Conservation (phyloP, 140 eudicot genomes). For the Senecio squalidus region DNA sequence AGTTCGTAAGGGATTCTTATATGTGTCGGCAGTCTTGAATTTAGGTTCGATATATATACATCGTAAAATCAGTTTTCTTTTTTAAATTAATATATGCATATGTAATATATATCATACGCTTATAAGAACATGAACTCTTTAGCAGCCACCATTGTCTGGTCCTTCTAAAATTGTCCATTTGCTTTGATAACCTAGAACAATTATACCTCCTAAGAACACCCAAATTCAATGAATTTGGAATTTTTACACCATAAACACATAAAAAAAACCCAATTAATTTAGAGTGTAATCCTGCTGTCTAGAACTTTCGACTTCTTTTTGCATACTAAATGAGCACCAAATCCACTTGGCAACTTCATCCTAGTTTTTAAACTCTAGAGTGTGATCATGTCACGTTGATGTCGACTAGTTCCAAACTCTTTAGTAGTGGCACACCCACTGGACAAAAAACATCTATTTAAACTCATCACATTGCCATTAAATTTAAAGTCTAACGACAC, state of each 20-base stretch:
- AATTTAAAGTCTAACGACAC: slow-evolving; percentile 4
- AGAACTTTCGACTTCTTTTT: slow-evolving; percentile 17
- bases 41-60: not conserved
- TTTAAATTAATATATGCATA: not conserved
- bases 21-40: not conserved
- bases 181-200: slow-evolving; percentile 8
- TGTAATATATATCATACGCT: not conserved
- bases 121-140: slow-evolving; percentile 10
- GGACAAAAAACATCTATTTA: slow-evolving; percentile 28
- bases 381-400: slow-evolving; percentile 22
- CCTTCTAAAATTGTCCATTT: slow-evolving; percentile 14
- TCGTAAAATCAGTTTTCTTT: not conserved
- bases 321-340: slow-evolving; percentile 9
- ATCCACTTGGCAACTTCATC: slow-evolving; percentile 22
- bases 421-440: slow-evolving; percentile 56
- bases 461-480: slow-evolving; percentile 1
- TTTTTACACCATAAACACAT: slow-evolving; percentile 11
- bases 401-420: slow-evolving; percentile 30
- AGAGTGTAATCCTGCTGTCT: slow-evolving; percentile 34
- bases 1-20: not conserved
- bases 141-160: slow-evolving; percentile 19
- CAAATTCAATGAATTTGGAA: slow-evolving; percentile 11
- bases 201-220: not conserved
- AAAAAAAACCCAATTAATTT: slow-evolving; percentile 2
- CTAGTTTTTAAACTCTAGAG: slow-evolving; percentile 4